Evolutionary conservation across 345 rosid genomes (phyloP).

Genomic region (Citropsis articulata): DNA sequence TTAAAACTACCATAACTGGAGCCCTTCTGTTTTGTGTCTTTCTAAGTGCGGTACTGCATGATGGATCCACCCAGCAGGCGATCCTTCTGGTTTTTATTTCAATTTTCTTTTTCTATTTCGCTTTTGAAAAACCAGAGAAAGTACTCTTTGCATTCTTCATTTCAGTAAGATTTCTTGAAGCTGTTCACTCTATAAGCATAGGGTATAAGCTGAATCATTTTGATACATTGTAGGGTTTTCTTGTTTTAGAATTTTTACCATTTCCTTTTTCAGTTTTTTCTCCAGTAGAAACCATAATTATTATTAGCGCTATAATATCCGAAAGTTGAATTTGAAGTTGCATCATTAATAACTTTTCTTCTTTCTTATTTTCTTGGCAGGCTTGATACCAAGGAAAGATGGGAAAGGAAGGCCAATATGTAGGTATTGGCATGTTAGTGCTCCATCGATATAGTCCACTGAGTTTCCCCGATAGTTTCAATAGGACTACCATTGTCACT

Average conservation of each 20-base stretch:
- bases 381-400: conserved; percentile 68
- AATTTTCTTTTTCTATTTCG: too few relatives aligned
- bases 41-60: neutral
- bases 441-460: neutral
- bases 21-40: neutral
- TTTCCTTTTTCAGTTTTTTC: neutral
- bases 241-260: neutral
- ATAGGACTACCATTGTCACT: neutral
- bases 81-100: neutral
- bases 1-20: neutral
- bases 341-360: neutral
- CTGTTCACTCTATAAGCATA: neutral
- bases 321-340: neutral
- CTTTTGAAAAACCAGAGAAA: neutral
- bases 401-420: conserved; percentile 81
- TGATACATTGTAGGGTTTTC: neutral
- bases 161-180: neutral
- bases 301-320: too few relatives aligned
- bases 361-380: conserved; percentile 24
- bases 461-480: neutral
- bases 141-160: neutral
- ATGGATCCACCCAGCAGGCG: neutral
- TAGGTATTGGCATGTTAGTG: conserved; percentile 11
- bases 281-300: neutral
- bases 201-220: neutral